phyloP scores from a whole-genome alignment of 768 basidiomycete species.

The Glaciozyma martinii region DNA sequence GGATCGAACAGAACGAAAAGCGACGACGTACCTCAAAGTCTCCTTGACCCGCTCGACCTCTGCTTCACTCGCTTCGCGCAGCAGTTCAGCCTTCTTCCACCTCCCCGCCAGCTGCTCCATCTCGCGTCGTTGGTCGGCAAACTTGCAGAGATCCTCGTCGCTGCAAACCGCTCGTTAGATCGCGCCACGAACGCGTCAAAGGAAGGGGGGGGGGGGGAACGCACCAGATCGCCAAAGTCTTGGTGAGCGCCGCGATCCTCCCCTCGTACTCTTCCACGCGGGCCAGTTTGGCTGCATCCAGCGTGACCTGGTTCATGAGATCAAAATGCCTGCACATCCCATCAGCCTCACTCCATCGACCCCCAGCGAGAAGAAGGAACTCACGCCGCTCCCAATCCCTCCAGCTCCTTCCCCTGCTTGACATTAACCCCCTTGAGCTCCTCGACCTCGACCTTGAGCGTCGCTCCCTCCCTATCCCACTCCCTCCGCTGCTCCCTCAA shows the following conservation, averaged over 20 bases:
- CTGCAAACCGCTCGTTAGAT: neutral
- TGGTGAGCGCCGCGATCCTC: conserved; percentile 72
- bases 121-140: conserved; percentile 20
- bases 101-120: conserved; percentile 20
- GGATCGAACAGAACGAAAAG: too few relatives aligned
- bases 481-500: conserved; percentile 69
- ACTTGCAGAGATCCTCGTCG: conserved; percentile 27
- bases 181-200: neutral
- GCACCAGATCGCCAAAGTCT: conserved; percentile 69
- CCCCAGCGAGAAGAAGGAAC: conserved; percentile 1
- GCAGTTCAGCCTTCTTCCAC: conserved; percentile 21
- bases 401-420: conserved; percentile 38
- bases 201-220: conserved; percentile 30
- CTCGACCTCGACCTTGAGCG: conserved; percentile 59
- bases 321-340: conserved; percentile 51
- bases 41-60: conserved; percentile 3
- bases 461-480: conserved; percentile 63
- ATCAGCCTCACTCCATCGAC: neutral
- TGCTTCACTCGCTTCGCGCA: conserved; percentile 14
- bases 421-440: conserved; percentile 52
- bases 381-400: conserved; percentile 39
- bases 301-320: conserved; percentile 65
- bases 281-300: conserved; percentile 70
- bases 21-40: conserved; percentile 4
- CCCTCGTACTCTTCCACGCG: conserved; percentile 73